A percentile compares a stretch with the other conserved stretches of the same genome.
Evolutionary conservation across 2,329 filamentous ascomycete genomes (phyloP).

Genomic region (Aspergillus hiratsukae): DNA sequence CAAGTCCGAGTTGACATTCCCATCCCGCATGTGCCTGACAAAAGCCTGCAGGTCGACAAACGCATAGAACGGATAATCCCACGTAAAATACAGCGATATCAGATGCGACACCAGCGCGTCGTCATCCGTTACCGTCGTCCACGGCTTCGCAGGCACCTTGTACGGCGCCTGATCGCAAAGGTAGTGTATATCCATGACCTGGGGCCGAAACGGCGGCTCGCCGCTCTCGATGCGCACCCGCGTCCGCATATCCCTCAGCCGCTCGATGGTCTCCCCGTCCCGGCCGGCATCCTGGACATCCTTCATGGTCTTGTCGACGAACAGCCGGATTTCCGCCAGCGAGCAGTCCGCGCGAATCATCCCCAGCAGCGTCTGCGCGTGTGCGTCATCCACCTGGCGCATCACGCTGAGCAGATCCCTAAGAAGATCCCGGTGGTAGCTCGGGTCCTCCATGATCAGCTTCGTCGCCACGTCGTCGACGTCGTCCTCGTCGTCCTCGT

Average conservation of each 20-base stretch:
- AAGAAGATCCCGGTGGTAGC: constrained; percentile 25
- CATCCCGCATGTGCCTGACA: constrained; percentile 44
- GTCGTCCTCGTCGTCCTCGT: not conserved
- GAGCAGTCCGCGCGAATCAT: constrained; percentile 24
- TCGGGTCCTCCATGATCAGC: not conserved
- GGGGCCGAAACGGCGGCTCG: constrained; percentile 15
- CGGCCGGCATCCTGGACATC: constrained; percentile 3
- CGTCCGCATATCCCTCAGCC: constrained; percentile 11
- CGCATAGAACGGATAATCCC: constrained; percentile 87
- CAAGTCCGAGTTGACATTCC: constrained; percentile 55
- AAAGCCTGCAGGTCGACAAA: constrained; percentile 75
- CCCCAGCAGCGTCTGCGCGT: constrained; percentile 18
- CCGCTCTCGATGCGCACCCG: constrained; percentile 18
- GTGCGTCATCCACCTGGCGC: constrained; percentile 15
- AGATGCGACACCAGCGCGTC: constrained; percentile 71
- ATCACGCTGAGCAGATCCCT: constrained; percentile 25
- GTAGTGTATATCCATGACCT: constrained; percentile 26
- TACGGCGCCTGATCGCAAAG: constrained; percentile 21
- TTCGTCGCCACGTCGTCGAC: not conserved
- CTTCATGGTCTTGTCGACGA: constrained; percentile 16
- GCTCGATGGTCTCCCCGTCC: constrained; percentile 6
- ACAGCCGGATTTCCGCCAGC: constrained; percentile 22
- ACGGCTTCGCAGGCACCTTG: constrained; percentile 45
- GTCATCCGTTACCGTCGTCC: constrained; percentile 77
- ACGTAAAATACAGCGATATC: constrained; percentile 87